These are phyloP conservation scores for Medicago truncatula DNA, from an alignment of 306 rosid genomes.

Conservation along the genomic window DNA sequence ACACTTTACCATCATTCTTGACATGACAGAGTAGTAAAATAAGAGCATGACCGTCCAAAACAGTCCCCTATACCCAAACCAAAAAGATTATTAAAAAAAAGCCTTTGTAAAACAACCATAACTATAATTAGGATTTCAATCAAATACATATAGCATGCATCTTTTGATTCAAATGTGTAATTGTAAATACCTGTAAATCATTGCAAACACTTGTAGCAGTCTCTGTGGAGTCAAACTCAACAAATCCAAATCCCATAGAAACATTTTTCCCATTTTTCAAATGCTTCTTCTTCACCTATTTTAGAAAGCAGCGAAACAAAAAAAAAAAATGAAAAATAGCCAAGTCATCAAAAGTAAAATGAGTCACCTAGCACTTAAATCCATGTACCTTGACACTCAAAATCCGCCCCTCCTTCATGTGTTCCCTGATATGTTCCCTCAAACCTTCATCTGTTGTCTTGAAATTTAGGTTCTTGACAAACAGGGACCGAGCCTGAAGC, in stretches of 20 bases:
- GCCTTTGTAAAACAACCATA: conserved; percentile 20
- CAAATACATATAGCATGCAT: conserved; percentile 27
- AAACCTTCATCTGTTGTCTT: conserved; percentile 75
- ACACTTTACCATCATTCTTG: conserved; percentile 64
- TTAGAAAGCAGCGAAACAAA: conserved; percentile 31
- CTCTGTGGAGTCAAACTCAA: conserved; percentile 80
- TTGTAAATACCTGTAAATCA: conserved; percentile 71
- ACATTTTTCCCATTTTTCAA: conserved; percentile 81
- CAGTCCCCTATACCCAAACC: conserved; percentile 64
- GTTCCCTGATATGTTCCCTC: conserved; percentile 69
- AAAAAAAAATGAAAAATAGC: conserved; percentile 23
- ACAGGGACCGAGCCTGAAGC: conserved; percentile 82
- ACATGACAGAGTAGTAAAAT: conserved; percentile 76
- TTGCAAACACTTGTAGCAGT: conserved; percentile 68
- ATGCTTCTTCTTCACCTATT: conserved; percentile 87
- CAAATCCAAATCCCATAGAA: conserved; percentile 93
- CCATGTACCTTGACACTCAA: conserved; percentile 79
- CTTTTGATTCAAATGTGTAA: conserved; percentile 29
- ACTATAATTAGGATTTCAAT: conserved; percentile 41
- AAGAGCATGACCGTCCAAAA: conserved; percentile 87
- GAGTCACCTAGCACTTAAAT: conserved; percentile 19
- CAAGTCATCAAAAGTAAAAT: not conserved
- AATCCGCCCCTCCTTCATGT: conserved; percentile 70
- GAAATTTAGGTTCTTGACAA: conserved; percentile 95
- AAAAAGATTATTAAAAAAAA: conserved; percentile 9